These are phyloP conservation scores for Acer saccharum DNA, from an alignment of 345 rosid species.

Conservation along the genomic window DNA sequence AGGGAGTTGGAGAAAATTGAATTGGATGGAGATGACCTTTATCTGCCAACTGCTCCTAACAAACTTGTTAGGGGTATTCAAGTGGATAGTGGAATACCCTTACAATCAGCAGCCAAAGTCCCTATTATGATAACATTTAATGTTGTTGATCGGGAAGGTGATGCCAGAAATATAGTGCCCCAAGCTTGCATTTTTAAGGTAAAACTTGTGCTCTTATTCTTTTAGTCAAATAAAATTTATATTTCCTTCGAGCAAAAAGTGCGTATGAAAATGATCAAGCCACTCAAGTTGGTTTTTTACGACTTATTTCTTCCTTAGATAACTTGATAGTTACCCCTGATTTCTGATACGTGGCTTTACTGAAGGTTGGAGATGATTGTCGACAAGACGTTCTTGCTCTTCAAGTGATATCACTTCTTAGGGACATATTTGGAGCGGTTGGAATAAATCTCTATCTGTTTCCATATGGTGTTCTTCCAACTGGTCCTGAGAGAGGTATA, in stretches of 20 bases:
- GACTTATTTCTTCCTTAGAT: neutral
- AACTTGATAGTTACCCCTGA: neutral
- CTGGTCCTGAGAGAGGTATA: conserved; percentile 94
- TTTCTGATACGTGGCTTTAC: conserved; percentile 22
- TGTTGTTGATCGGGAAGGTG: conserved; percentile 86
- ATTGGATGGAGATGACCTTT: conserved; percentile 84
- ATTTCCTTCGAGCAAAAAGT: neutral
- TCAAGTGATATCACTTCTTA: conserved; percentile 92
- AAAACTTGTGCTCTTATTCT: neutral
- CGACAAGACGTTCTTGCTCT: conserved; percentile 99
- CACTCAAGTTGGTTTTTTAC: neutral
- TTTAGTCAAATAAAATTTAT: neutral
- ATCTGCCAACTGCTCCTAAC: conserved; percentile 91
- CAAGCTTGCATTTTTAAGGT: conserved; percentile 99
- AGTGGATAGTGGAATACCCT: conserved; percentile 96
- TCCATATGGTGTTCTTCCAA: conserved; percentile 99
- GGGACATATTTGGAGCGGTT: conserved; percentile 87
- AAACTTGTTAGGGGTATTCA: conserved; percentile 89
- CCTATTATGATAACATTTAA: conserved; percentile 95
- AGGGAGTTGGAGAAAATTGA: conserved; percentile 96
- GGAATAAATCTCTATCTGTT: conserved; percentile 86
- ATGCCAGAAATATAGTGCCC: conserved; percentile 59
- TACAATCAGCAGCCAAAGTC: conserved; percentile 98
- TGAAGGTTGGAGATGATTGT: conserved; percentile 99
- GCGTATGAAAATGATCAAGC: conserved; percentile 3